Conservation (phyloP, 2,329 filamentous ascomycete species). For the Hypoxylon sp. region DNA sequence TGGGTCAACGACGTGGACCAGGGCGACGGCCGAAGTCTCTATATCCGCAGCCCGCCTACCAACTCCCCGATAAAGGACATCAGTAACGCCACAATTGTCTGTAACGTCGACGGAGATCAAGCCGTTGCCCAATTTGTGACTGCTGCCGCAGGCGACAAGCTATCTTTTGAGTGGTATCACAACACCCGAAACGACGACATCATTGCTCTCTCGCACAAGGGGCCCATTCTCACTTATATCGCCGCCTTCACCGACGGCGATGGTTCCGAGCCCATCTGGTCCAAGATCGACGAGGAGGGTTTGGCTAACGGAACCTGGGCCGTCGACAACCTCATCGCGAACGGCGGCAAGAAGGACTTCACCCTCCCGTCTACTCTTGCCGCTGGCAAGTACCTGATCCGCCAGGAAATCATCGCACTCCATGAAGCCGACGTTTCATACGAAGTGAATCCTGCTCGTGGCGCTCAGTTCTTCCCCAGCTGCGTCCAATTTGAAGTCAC, state of each 20-base stretch:
- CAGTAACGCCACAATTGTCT: slow-evolving; percentile 56
- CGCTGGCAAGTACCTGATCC: slow-evolving; percentile 65
- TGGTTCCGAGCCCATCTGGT: slow-evolving; percentile 64
- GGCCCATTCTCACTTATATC: slow-evolving; percentile 66
- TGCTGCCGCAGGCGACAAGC: slow-evolving; percentile 60
- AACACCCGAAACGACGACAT: slow-evolving; percentile 63
- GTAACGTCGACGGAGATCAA: slow-evolving; percentile 58
- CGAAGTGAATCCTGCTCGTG: slow-evolving; percentile 52
- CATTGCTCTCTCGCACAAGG: slow-evolving; percentile 64
- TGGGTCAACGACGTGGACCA: slow-evolving; percentile 61
- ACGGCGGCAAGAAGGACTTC: slow-evolving; percentile 62
- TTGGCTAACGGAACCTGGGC: slow-evolving; percentile 56
- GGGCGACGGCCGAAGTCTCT: slow-evolving; percentile 55
- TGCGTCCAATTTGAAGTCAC: slow-evolving; percentile 72
- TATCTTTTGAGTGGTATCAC: slow-evolving; percentile 65
- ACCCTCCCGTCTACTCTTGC: slow-evolving; percentile 60
- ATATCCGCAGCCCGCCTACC: slow-evolving; percentile 59
- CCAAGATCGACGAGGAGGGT: slow-evolving; percentile 57
- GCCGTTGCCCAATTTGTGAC: slow-evolving; percentile 55
- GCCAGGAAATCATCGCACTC: slow-evolving; percentile 67
- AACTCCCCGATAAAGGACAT: slow-evolving; percentile 61
- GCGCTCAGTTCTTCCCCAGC: slow-evolving; percentile 67
- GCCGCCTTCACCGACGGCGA: slow-evolving; percentile 56
- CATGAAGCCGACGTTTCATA: slow-evolving; percentile 58
- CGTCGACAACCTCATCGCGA: slow-evolving; percentile 59